These are phyloP conservation scores for Austropuccinia psidii DNA, from an alignment of 1,284 basidiomycete species.

Conservation along the genomic window DNA sequence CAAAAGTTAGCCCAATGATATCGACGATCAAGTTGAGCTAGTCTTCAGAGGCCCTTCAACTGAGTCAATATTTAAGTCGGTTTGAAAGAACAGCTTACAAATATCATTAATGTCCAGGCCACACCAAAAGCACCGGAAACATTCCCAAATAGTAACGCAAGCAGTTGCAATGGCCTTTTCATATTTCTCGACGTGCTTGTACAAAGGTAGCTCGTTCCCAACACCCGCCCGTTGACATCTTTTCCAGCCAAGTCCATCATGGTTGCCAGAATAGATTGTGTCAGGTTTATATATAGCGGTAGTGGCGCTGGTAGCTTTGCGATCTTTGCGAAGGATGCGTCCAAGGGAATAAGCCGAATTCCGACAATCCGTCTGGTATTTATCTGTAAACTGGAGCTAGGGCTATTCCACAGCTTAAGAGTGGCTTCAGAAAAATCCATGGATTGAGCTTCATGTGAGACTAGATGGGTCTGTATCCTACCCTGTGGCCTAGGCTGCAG, in stretches of 20 bases:
- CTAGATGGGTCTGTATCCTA: background rate
- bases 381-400: background rate
- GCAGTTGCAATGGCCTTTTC: background rate
- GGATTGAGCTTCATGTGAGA: background rate
- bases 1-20: too few relatives aligned
- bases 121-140: constrained; percentile 3
- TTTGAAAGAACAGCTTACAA: too few relatives aligned
- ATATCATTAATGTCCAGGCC: constrained; percentile 11
- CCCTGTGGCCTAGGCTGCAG: constrained; percentile 7
- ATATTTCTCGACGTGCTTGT: background rate
- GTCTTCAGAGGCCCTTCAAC: too few relatives aligned
- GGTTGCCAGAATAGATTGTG: constrained; percentile 8
- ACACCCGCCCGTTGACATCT: background rate
- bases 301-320: background rate
- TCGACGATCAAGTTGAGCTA: too few relatives aligned
- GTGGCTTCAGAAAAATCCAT: background rate
- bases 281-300: background rate
- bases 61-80: too few relatives aligned
- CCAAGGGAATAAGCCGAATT: constrained; percentile 1
- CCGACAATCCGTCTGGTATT: constrained; percentile 3
- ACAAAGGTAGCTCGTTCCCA: constrained; percentile 15
- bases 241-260: constrained; percentile 24
- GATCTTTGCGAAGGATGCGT: background rate
- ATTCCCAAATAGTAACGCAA: constrained; percentile 12
- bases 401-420: background rate